Evolutionary conservation across 441 rosid species (phyloP).

Genomic region (Populus tomentosa): DNA sequence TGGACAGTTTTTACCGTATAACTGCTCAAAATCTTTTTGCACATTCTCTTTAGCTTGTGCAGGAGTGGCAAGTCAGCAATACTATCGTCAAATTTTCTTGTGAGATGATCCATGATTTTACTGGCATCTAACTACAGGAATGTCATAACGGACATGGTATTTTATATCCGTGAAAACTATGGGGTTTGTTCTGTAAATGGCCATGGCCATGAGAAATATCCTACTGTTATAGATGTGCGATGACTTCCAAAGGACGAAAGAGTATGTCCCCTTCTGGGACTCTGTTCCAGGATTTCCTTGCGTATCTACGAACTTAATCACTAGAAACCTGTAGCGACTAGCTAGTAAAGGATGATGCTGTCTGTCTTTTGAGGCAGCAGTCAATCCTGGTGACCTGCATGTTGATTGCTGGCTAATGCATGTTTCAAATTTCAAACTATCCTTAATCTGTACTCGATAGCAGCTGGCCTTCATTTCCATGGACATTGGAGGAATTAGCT

Average conservation of each 20-base stretch:
- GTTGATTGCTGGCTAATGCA: neutral
- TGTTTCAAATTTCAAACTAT: too few relatives aligned
- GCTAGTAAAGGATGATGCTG: too few relatives aligned
- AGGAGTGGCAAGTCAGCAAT: constrained; percentile 67
- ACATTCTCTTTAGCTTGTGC: constrained; percentile 82
- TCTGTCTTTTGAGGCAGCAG: neutral
- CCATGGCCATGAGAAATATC: neutral
- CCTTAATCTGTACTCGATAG: neutral
- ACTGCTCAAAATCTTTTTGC: neutral
- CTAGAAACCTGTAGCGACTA: neutral
- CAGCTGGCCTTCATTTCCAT: neutral
- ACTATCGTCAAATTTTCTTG: neutral
- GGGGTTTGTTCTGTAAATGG: neutral
- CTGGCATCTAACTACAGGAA: neutral
- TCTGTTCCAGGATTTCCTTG: neutral
- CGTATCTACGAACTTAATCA: neutral
- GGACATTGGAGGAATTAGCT: neutral
- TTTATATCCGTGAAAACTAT: neutral
- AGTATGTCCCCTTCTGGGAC: too few relatives aligned
- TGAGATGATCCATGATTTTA: neutral
- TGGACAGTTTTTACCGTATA: neutral
- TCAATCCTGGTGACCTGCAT: neutral
- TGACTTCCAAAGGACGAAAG: neutral
- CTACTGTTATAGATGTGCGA: neutral
- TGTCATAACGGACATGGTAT: neutral